phyloP scores from a whole-genome alignment of 805 yeast species.

The Grigorovia transvaalensis region DNA sequence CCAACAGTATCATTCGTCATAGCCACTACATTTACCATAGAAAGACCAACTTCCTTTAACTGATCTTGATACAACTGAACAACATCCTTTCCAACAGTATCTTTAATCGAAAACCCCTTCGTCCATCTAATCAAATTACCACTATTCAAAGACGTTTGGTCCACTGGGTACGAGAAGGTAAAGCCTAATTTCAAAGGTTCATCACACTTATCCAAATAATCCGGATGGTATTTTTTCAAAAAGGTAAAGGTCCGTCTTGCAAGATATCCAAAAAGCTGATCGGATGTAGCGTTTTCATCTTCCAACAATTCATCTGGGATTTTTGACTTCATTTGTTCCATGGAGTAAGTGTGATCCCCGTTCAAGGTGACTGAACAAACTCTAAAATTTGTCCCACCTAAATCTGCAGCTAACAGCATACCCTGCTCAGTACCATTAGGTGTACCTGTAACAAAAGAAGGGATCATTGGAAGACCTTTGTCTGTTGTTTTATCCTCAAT shows the following conservation, averaged over 20 bases:
- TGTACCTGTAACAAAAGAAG: conserved; percentile 72
- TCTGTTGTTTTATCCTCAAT: conserved; percentile 20
- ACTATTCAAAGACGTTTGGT: conserved; percentile 66
- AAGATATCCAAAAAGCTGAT: conserved; percentile 60
- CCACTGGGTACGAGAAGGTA: conserved; percentile 89
- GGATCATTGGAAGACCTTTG: conserved; percentile 77
- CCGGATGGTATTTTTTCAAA: conserved; percentile 53
- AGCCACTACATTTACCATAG: conserved; percentile 63
- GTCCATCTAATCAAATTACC: conserved; percentile 93
- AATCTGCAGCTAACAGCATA: conserved; percentile 75
- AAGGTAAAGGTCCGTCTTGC: conserved; percentile 62
- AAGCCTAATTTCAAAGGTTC: conserved; percentile 64
- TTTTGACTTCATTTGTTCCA: conserved; percentile 66
- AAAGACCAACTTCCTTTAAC: conserved; percentile 46
- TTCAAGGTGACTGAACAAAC: conserved; percentile 76
- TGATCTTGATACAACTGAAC: conserved; percentile 62
- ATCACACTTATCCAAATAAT: conserved; percentile 16
- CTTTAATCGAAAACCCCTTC: conserved; percentile 81
- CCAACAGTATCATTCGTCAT: conserved; percentile 96
- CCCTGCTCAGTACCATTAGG: conserved; percentile 89
- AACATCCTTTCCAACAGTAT: conserved; percentile 77
- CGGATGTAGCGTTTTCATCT: conserved; percentile 41
- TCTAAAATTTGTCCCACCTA: conserved; percentile 94
- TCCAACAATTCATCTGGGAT: conserved; percentile 71
- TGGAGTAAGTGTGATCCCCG: conserved; percentile 65